Evolutionary conservation across 176 grass and related monocot genomes (phyloP).

Genomic region (Phoenix roebelenii): DNA sequence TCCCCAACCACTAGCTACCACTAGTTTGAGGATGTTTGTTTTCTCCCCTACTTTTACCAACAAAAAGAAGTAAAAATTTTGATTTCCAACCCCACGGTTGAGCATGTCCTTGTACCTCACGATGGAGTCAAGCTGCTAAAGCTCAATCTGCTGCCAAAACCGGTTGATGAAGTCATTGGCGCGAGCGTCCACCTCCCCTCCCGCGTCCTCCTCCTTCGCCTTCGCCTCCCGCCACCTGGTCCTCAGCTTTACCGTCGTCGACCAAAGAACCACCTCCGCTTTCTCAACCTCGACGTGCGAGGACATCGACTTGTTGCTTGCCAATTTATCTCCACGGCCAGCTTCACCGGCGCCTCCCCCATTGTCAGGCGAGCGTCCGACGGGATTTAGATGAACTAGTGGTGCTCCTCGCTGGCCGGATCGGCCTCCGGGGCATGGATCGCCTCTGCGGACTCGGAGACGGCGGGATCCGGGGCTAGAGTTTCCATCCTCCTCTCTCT

Average conservation of each 20-base stretch:
- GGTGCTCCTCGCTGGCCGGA: background rate
- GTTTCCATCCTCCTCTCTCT: too few species aligned
- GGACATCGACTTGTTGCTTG: slow-evolving; percentile 61
- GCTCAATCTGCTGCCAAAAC: slow-evolving; percentile 53
- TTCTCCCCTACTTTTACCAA: too few species aligned
- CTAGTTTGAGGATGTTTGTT: too few species aligned
- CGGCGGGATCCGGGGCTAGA: too few species aligned
- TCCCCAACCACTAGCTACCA: too few species aligned
- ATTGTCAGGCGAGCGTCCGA: slow-evolving; percentile 33
- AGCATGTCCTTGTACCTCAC: slow-evolving; percentile 55
- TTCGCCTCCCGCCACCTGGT: background rate
- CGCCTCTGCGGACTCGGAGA: too few species aligned
- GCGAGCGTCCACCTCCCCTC: slow-evolving; percentile 3
- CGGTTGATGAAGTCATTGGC: slow-evolving; percentile 25
- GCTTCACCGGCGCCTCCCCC: slow-evolving; percentile 16
- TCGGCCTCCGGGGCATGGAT: too few species aligned
- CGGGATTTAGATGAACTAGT: slow-evolving; percentile 38
- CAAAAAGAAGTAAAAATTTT: too few species aligned
- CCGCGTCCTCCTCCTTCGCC: slow-evolving; percentile 31
- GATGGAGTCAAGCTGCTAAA: slow-evolving; percentile 79
- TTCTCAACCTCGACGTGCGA: slow-evolving; percentile 44
- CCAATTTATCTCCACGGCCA: slow-evolving; percentile 53
- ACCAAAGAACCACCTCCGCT: slow-evolving; percentile 6
- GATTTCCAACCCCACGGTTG: slow-evolving; percentile 19
- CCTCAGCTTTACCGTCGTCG: background rate